These are phyloP conservation scores for Candida manassasensis DNA, from an alignment of 805 yeast species.

Conservation along the genomic window DNA sequence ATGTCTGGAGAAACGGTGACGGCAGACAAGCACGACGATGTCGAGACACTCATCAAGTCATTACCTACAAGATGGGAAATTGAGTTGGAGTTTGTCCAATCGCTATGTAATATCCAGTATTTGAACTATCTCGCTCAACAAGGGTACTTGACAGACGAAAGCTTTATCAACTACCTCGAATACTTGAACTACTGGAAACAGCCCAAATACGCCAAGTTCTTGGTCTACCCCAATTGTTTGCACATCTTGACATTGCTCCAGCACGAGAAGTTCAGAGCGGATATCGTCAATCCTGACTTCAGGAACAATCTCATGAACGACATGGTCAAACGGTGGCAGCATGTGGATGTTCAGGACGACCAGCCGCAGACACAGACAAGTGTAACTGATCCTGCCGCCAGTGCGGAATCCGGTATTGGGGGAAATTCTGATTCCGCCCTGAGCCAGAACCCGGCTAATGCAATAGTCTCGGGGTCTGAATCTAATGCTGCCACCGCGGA, in stretches of 20 bases:
- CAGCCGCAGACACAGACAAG: neutral
- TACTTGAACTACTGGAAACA: constrained; percentile 84
- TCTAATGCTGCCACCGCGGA: too few species aligned
- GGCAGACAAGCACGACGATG: too few species aligned
- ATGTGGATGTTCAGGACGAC: neutral
- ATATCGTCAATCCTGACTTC: constrained; percentile 52
- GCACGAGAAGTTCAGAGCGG: constrained; percentile 48
- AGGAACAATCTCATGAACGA: constrained; percentile 63
- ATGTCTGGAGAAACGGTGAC: too few species aligned
- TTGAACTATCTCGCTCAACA: constrained; percentile 83
- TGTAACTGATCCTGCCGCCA: too few species aligned
- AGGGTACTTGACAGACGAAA: constrained; percentile 63
- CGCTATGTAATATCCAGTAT: constrained; percentile 85
- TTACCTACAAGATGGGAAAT: constrained; percentile 85
- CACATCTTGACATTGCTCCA: constrained; percentile 68
- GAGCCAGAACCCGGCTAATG: too few species aligned
- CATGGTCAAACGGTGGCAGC: constrained; percentile 69
- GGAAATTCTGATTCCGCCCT: too few species aligned
- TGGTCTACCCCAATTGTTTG: constrained; percentile 84
- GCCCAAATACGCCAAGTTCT: constrained; percentile 63
- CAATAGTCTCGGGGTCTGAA: too few species aligned
- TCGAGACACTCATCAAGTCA: constrained; percentile 11
- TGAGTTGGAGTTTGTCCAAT: constrained; percentile 91
- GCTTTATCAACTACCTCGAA: constrained; percentile 68
- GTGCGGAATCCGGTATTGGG: too few species aligned